phyloP scores from a whole-genome alignment of 306 rosid genomes.

The Ammopiptanthus mongolicus region DNA sequence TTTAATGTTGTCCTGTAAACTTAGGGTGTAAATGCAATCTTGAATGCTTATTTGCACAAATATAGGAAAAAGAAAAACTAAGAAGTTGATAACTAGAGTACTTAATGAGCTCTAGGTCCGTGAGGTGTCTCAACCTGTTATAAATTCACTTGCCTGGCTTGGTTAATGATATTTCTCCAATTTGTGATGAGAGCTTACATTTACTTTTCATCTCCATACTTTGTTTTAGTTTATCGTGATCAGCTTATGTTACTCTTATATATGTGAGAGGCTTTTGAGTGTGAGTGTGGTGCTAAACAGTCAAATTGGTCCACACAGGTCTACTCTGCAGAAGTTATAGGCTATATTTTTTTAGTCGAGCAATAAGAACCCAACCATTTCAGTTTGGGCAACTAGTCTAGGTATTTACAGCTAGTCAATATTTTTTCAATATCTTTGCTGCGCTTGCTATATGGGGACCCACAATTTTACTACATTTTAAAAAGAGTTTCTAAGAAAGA shows the following conservation, averaged over 20 bases:
- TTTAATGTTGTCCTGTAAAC: neutral
- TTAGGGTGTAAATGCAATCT: neutral
- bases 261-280: neutral
- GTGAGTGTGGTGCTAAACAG: neutral
- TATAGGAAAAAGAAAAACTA: neutral
- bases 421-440: neutral
- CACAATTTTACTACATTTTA: conserved; percentile 2
- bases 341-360: neutral
- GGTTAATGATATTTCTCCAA: neutral
- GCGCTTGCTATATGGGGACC: neutral
- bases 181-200: neutral
- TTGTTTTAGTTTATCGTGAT: neutral
- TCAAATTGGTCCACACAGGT: neutral
- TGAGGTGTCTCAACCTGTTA: neutral
- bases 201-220: neutral
- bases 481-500: neutral
- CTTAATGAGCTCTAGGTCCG: neutral
- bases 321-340: neutral
- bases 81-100: neutral
- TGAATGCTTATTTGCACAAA: neutral
- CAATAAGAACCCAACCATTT: neutral
- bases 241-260: neutral
- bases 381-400: conserved; percentile 5
- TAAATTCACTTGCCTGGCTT: neutral
- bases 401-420: neutral